Conservation (phyloP, 176 grass and related monocot species). For the Tillandsia leiboldiana region DNA sequence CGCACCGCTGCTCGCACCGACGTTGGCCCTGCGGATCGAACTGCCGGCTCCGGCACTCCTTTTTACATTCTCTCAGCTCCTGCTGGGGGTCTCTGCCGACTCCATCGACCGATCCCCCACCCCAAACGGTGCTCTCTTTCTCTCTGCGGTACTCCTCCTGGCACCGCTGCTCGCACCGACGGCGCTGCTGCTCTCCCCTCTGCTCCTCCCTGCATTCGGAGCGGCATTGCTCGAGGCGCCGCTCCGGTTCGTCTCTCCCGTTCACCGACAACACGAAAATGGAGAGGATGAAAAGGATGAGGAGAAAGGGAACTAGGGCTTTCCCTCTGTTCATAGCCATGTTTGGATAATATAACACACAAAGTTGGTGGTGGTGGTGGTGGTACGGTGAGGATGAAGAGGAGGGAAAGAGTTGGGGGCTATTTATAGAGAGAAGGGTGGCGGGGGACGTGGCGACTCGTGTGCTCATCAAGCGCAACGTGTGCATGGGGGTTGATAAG, state of each 20-base stretch:
- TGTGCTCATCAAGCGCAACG: background rate
- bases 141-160: no score
- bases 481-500: background rate
- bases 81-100: background rate
- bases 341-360: background rate
- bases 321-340: background rate
- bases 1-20: background rate
- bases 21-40: background rate
- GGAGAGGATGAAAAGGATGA: background rate
- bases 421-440: background rate
- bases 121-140: no score
- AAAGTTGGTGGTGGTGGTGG: background rate
- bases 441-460: background rate
- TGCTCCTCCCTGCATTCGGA: no score
- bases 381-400: background rate
- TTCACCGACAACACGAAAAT: background rate
- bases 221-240: no score
- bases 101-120: no score
- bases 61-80: background rate
- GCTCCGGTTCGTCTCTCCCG: no score
- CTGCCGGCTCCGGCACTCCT: background rate
- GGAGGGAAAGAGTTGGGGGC: background rate
- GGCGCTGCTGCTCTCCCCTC: no score
- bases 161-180: no score
- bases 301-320: background rate